These are phyloP conservation scores for Beauveria medogensis DNA, from an alignment of 2,329 filamentous ascomycete genomes.

Conservation along the genomic window DNA sequence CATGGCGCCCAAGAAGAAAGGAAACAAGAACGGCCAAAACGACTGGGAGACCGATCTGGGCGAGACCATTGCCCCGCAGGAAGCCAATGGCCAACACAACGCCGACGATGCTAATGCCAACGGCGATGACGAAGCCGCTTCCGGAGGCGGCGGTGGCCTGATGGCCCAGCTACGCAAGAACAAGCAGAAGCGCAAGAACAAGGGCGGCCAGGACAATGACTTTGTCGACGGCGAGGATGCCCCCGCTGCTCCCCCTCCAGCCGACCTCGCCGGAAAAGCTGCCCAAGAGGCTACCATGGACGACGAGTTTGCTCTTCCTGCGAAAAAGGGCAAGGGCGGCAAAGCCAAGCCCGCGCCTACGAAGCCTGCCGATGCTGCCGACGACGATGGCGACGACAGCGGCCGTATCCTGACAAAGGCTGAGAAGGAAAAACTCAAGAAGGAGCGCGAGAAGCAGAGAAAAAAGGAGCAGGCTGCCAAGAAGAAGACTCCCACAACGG, in stretches of 20 bases:
- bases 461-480: conserved; percentile 97
- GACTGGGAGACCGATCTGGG: conserved; percentile 94
- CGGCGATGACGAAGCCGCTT: conserved; percentile 45
- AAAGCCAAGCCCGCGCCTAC: conserved; percentile 35
- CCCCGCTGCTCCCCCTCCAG: conserved; percentile 23
- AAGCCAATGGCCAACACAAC: conserved; percentile 32
- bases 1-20: conserved; percentile 95
- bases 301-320: conserved; percentile 76
- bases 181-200: conserved; percentile 84
- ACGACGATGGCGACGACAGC: conserved; percentile 44
- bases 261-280: conserved; percentile 52
- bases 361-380: conserved; percentile 36
- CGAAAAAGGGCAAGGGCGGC: conserved; percentile 64
- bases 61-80: conserved; percentile 60
- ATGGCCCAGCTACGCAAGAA: conserved; percentile 77
- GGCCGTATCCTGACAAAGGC: conserved; percentile 87
- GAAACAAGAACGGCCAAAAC: conserved; percentile 71
- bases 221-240: conserved; percentile 61
- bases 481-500: conserved; percentile 58
- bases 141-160: conserved; percentile 54
- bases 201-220: conserved; percentile 62
- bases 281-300: conserved; percentile 75
- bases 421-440: conserved; percentile 96
- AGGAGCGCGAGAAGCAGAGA: conserved; percentile 94
- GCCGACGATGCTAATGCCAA: conserved; percentile 43